Evolutionary conservation across 441 rosid species (phyloP), one percentile per base, ranked within the genome.

Genomic region (Pelargonium fulgidum): DNA sequence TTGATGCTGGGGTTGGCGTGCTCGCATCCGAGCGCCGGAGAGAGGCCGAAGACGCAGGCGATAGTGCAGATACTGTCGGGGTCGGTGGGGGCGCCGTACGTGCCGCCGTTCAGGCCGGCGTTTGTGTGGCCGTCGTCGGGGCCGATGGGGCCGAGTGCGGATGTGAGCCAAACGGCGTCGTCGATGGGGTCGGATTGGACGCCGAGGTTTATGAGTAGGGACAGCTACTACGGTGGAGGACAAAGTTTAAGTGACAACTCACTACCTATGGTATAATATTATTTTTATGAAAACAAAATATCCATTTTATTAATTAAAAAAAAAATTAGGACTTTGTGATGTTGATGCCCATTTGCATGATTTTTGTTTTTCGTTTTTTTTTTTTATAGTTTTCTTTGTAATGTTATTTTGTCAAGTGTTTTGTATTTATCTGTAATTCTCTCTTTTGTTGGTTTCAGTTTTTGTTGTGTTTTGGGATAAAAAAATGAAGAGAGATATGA

Each of bases 1-100:
- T 22, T 86, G 64, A 70, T 79, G 12, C 80, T 86, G 10, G 87
- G 86, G 12, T 64, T 86, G 2, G 82, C 84, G 0, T 84, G 87
- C 42, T 82, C 85, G 3, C 86, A 84, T 66, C 86, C 84, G 11
- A 78, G 44, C 13, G 81, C 83, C 36, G 64, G 58, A 19, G 81
- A 81, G 54, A 77, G 85, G 73, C 86, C 80, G 63, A 81, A 81
- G 64, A 78, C 83, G n/a, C 72, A 75, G 33, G 63, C 69, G 3
- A 69, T 84, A 10, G 63, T 74, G 29, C 82, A 77, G 42, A 82
- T 84, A 4, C 7, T 81, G 36, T 70, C 84, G 3, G 83, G 86
- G 17, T 59, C 81, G 0, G 73, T 74, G 73, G 64, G 64, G 2
- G 66, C 45, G 62, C 86, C 86, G 7, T 39, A 4, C 20, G 74